These are phyloP conservation scores for Penicillium paneum DNA, from an alignment of 2,329 filamentous ascomycete genomes.

Conservation along the genomic window DNA sequence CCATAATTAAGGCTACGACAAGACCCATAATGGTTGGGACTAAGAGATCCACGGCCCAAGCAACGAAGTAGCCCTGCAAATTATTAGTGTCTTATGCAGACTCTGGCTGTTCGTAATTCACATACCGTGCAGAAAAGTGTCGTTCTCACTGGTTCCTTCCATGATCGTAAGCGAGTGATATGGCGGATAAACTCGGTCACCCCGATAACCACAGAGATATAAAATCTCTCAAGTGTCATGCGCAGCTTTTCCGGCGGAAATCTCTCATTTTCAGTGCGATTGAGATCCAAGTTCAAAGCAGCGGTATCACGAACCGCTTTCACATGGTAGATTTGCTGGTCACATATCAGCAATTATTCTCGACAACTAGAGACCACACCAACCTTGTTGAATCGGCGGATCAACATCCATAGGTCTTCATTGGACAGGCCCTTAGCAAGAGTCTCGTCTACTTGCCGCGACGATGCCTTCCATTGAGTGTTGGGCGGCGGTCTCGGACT, in stretches of 20 bases:
- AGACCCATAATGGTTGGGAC: constrained; percentile 58
- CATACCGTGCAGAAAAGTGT: constrained; percentile 59
- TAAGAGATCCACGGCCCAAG: constrained; percentile 72
- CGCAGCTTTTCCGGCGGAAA: constrained; percentile 81
- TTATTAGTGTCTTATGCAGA: neutral
- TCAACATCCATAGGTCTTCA: constrained; percentile 69
- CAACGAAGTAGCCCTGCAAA: constrained; percentile 53
- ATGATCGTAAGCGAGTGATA: constrained; percentile 70
- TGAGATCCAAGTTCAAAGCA: constrained; percentile 70
- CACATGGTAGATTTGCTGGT: constrained; percentile 66
- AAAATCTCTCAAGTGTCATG: constrained; percentile 72
- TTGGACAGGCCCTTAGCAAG: constrained; percentile 67
- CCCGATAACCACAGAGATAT: constrained; percentile 72
- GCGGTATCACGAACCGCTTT: constrained; percentile 60
- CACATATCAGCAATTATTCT: constrained; percentile 25
- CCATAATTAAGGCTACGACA: constrained; percentile 64
- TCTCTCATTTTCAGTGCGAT: constrained; percentile 75
- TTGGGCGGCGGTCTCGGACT: constrained; percentile 8
- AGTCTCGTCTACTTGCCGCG: constrained; percentile 30
- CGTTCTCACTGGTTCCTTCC: constrained; percentile 70
- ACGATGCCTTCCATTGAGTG: constrained; percentile 21
- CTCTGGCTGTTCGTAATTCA: neutral
- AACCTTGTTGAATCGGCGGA: constrained; percentile 72
- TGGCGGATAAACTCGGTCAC: constrained; percentile 68
- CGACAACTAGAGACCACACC: neutral